phyloP scores from a whole-genome alignment of 148 eudicot genomes.

The Camellia sinensis region DNA sequence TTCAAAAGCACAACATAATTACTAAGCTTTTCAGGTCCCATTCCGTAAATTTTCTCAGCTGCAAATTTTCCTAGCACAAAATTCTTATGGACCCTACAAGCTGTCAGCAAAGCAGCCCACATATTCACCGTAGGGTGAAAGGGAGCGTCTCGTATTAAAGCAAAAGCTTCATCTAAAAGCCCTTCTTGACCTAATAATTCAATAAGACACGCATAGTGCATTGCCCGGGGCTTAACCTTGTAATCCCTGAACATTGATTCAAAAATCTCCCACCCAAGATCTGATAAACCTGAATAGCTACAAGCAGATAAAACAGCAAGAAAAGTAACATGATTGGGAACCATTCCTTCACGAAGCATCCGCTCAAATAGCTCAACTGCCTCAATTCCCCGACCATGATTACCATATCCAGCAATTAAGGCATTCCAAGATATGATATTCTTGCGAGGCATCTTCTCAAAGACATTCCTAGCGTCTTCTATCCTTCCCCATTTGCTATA shows the following conservation, averaged over 20 bases:
- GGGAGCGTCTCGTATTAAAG: constrained; percentile 66
- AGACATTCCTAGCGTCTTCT: constrained; percentile 76
- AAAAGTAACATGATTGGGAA: constrained; percentile 81
- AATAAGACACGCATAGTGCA: constrained; percentile 93
- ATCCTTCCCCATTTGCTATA: constrained; percentile 95
- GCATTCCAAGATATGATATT: constrained; percentile 85
- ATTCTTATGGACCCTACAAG: constrained; percentile 72
- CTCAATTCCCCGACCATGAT: constrained; percentile 74
- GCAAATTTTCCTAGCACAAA: constrained; percentile 65
- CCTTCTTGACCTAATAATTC: constrained; percentile 83
- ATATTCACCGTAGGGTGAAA: constrained; percentile 67
- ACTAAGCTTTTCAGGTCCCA: constrained; percentile 83
- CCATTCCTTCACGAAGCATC: constrained; percentile 59
- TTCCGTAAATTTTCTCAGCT: constrained; percentile 71
- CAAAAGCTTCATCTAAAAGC: constrained; percentile 70
- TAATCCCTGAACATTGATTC: constrained; percentile 57
- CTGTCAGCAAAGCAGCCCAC: constrained; percentile 93
- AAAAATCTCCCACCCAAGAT: constrained; percentile 68
- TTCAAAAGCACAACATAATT: constrained; percentile 72
- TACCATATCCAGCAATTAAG: constrained; percentile 78
- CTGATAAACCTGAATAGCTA: constrained; percentile 72
- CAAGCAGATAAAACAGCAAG: constrained; percentile 87
- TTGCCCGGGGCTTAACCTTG: constrained; percentile 70
- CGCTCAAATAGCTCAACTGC: constrained; percentile 64
- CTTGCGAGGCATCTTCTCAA: constrained; percentile 64